phyloP scores from a whole-genome alignment of 2,329 filamentous ascomycete genomes.

The Akanthomyces uredinophilus region DNA sequence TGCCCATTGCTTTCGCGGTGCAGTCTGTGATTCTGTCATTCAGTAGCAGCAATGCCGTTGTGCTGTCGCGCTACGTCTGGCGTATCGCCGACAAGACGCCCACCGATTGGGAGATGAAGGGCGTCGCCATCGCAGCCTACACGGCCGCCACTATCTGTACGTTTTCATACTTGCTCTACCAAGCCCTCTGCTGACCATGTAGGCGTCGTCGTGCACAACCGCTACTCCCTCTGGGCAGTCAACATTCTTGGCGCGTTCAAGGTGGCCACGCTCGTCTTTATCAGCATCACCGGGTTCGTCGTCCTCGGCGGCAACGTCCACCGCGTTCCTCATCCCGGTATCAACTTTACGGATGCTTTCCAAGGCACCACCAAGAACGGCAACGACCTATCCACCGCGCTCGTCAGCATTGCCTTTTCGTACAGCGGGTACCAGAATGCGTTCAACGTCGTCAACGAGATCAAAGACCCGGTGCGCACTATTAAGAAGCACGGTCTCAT shows the following conservation, averaged over 20 bases:
- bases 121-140: constrained; percentile 60
- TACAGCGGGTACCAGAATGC: constrained; percentile 55
- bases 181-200: neutral
- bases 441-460: constrained; percentile 58
- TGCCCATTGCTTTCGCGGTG: constrained; percentile 60
- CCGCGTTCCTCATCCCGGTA: constrained; percentile 26
- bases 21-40: constrained; percentile 61
- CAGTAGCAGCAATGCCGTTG: constrained; percentile 60
- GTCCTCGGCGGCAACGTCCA: constrained; percentile 42
- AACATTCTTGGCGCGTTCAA: constrained; percentile 57
- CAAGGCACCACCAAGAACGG: constrained; percentile 30
- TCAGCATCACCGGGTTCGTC: constrained; percentile 56
- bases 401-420: constrained; percentile 55
- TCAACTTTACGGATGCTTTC: constrained; percentile 34
- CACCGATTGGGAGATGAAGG: constrained; percentile 60
- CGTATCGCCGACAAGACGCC: constrained; percentile 46
- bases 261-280: constrained; percentile 57
- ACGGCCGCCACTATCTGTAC: constrained; percentile 51
- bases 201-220: constrained; percentile 48
- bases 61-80: constrained; percentile 60
- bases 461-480: constrained; percentile 54
- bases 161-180: constrained; percentile 21
- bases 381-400: constrained; percentile 38
- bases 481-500: constrained; percentile 45
- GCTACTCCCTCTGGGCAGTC: constrained; percentile 49